Conservation (phyloP, 2,329 filamentous ascomycete genomes). For the Corynespora cassiicola region DNA sequence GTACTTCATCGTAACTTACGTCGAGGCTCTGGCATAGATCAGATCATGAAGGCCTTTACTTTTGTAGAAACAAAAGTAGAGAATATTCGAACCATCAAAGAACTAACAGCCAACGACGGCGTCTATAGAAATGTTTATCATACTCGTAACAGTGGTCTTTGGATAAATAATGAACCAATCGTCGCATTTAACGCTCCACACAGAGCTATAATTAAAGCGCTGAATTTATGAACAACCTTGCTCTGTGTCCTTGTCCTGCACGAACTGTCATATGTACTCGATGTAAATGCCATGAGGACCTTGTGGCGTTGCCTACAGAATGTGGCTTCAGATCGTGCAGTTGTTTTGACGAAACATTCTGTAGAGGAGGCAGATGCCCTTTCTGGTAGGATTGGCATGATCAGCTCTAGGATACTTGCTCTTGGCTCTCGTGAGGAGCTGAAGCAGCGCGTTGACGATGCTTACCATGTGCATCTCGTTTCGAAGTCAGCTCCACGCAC, state of each 20-base stretch:
- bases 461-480: slow-evolving; percentile 80
- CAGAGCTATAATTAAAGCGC: no score
- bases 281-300: slow-evolving; percentile 82
- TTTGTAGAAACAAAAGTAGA: no score
- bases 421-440: slow-evolving; percentile 77
- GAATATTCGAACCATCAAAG: no score
- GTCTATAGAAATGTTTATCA: no score
- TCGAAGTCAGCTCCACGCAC: slow-evolving; percentile 76
- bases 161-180: slow-evolving; percentile 90
- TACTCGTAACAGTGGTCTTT: no score
- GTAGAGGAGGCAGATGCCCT: slow-evolving; percentile 89
- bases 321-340: slow-evolving; percentile 77
- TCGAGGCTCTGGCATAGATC: no score
- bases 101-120: no score
- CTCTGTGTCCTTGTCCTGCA: slow-evolving; percentile 88
- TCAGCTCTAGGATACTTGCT: slow-evolving; percentile 85
- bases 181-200: no score
- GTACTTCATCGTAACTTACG: no score
- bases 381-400: slow-evolving; percentile 83
- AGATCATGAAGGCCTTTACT: no score
- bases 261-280: slow-evolving; percentile 84
- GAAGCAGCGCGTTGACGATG: slow-evolving; percentile 74
- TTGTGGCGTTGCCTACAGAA: slow-evolving; percentile 90
- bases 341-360: slow-evolving; percentile 89
- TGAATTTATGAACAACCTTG: no score